Evolutionary conservation across 352 stramenopile species (phyloP).

Genomic region (Bremia lactucae): DNA sequence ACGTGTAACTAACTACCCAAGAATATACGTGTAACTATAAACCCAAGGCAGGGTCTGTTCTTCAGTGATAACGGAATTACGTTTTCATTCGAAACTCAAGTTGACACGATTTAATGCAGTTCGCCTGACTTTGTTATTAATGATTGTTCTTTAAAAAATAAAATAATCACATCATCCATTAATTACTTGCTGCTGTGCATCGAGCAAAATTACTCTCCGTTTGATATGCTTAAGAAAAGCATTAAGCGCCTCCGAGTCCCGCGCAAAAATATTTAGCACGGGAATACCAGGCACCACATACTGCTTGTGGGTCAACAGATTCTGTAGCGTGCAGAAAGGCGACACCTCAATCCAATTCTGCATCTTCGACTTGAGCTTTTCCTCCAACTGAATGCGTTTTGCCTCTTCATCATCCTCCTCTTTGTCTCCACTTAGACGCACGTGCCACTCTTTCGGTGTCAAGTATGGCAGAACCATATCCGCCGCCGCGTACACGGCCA

Average conservation of each 20-base stretch:
- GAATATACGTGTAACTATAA: too few species aligned
- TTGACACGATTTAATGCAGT: too few species aligned
- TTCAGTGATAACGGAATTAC: too few species aligned
- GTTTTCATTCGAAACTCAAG: too few species aligned
- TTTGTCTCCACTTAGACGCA: constrained; percentile 58
- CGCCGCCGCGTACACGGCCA: constrained; percentile 64
- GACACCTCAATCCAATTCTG: constrained; percentile 72
- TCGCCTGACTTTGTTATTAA: too few species aligned
- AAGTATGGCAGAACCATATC: constrained; percentile 65
- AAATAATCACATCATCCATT: too few species aligned
- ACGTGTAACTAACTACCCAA: too few species aligned
- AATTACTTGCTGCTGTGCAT: constrained; percentile 27
- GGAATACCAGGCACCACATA: constrained; percentile 81
- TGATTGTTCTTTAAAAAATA: too few species aligned
- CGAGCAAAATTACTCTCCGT: constrained; percentile 39
- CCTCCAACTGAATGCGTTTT: constrained; percentile 44
- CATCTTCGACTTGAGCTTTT: constrained; percentile 67
- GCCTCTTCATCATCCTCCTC: constrained; percentile 63
- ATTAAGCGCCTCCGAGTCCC: constrained; percentile 41
- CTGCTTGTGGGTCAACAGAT: constrained; percentile 55
- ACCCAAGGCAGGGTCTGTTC: too few species aligned
- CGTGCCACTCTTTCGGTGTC: constrained; percentile 58
- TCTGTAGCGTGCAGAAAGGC: constrained; percentile 66
- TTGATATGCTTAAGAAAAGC: constrained; percentile 68
- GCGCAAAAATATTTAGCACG: constrained; percentile 78